A percentile compares a stretch with the other conserved stretches of the same genome.
Conservation (phyloP, 371 early-diverging fungal genomes). For the Mortierella sp. region DNA sequence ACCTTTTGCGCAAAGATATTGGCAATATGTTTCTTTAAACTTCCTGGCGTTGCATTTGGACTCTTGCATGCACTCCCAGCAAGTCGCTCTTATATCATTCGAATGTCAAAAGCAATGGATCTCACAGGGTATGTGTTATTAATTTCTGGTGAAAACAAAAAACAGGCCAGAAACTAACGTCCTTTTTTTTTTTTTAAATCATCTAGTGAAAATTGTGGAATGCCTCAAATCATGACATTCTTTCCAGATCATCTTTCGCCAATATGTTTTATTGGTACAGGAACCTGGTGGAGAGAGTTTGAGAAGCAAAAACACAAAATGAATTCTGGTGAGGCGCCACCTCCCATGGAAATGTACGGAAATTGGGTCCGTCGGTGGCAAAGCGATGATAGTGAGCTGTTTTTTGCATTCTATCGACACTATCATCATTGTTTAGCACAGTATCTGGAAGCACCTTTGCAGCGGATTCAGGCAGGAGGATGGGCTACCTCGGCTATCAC, state of each 20-base stretch:
- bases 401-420: constrained; percentile 69
- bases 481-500: constrained; percentile 40
- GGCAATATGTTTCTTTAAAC: constrained; percentile 68
- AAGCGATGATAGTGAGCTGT: constrained; percentile 70
- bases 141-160: not conserved
- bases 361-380: constrained; percentile 70
- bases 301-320: constrained; percentile 54
- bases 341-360: constrained; percentile 60
- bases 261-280: constrained; percentile 49
- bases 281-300: constrained; percentile 57
- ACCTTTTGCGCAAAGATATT: constrained; percentile 64
- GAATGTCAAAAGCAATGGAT: constrained; percentile 59
- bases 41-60: constrained; percentile 64
- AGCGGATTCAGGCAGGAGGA: constrained; percentile 43
- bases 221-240: constrained; percentile 47
- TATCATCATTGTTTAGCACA: constrained; percentile 62
- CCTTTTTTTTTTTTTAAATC: not conserved
- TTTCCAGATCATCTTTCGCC: constrained; percentile 56
- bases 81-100: constrained; percentile 56
- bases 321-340: constrained; percentile 38
- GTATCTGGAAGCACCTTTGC: constrained; percentile 50
- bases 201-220: constrained; percentile 41
- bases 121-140: constrained; percentile 31
- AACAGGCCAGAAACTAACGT: not conserved
- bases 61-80: constrained; percentile 60